Conservation (phyloP, 352 stramenopile species). For the Phytophthora cryptogea region DNA sequence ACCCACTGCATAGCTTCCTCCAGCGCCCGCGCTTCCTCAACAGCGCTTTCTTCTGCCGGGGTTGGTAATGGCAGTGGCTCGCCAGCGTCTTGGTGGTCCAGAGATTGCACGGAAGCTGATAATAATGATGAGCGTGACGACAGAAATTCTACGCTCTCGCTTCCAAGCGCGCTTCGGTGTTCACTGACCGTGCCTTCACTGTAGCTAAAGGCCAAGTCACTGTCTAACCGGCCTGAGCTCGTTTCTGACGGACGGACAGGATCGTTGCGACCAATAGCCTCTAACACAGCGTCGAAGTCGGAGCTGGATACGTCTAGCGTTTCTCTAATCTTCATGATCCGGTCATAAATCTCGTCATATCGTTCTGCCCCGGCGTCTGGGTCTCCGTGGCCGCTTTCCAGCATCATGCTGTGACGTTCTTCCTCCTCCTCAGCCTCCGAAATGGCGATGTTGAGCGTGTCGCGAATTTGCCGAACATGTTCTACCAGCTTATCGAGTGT, state of each 20-base stretch:
- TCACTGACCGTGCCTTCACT: conserved; percentile 28
- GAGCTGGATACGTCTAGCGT: conserved; percentile 51
- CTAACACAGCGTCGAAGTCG: conserved; percentile 54
- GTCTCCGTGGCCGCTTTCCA: conserved; percentile 29
- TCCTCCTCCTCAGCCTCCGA: conserved; percentile 59
- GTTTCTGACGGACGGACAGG: conserved; percentile 17
- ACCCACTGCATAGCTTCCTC: conserved; percentile 44
- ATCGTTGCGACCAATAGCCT: conserved; percentile 32
- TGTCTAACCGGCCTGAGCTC: conserved; percentile 22
- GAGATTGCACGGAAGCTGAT: conserved; percentile 30
- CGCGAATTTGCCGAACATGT: conserved; percentile 67
- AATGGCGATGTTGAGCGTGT: conserved; percentile 70
- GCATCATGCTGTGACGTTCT: conserved; percentile 33
- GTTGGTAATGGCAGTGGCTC: conserved; percentile 28
- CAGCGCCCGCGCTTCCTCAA: conserved; percentile 32
- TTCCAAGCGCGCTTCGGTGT: conserved; percentile 16
- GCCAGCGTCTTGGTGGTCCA: conserved; percentile 41
- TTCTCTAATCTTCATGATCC: conserved; percentile 55
- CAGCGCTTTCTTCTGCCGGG: conserved; percentile 19
- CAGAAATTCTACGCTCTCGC: conserved; percentile 26
- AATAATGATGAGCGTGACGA: conserved; percentile 38
- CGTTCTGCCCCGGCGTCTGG: conserved; percentile 29
- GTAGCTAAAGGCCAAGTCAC: conserved; percentile 31
- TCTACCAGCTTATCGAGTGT: conserved; percentile 60
- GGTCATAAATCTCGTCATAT: conserved; percentile 54